phyloP scores from a whole-genome alignment of 441 rosid genomes.

The Pelargonium fulgidum region DNA sequence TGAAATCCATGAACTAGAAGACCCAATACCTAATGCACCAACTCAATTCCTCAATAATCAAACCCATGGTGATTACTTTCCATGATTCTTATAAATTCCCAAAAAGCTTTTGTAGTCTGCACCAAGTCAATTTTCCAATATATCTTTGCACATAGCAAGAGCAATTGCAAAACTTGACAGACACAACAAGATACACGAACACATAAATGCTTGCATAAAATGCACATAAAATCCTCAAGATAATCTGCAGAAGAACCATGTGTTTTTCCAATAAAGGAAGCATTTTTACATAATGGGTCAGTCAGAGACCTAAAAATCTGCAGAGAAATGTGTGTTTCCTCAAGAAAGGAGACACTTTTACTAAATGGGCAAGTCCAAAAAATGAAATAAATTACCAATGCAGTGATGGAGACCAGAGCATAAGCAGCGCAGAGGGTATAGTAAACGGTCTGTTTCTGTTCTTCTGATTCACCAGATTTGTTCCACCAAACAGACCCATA shows the following conservation, averaged over 20 bases:
- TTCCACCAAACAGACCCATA: neutral
- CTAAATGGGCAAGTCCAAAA: neutral
- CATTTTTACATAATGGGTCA: neutral
- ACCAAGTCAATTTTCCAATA: neutral
- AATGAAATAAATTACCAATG: neutral
- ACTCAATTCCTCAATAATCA: no score
- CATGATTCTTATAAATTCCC: no score
- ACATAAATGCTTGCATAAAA: neutral
- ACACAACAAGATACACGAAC: neutral
- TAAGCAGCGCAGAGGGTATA: neutral
- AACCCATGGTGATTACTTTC: no score
- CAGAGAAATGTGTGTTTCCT: neutral
- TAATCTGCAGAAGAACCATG: neutral
- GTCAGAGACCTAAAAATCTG: neutral
- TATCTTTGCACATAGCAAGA: no score
- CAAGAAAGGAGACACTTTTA: neutral
- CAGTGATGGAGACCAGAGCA: neutral
- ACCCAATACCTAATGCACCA: no score
- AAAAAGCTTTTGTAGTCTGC: no score
- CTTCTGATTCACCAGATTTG: neutral
- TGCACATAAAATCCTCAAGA: neutral
- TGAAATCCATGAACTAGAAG: no score
- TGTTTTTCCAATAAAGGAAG: neutral
- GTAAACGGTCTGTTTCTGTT: neutral
- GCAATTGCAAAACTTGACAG: neutral